Evolutionary conservation across 2,329 filamentous ascomycete genomes (phyloP).

Genomic region (Ophiostoma sp.): DNA sequence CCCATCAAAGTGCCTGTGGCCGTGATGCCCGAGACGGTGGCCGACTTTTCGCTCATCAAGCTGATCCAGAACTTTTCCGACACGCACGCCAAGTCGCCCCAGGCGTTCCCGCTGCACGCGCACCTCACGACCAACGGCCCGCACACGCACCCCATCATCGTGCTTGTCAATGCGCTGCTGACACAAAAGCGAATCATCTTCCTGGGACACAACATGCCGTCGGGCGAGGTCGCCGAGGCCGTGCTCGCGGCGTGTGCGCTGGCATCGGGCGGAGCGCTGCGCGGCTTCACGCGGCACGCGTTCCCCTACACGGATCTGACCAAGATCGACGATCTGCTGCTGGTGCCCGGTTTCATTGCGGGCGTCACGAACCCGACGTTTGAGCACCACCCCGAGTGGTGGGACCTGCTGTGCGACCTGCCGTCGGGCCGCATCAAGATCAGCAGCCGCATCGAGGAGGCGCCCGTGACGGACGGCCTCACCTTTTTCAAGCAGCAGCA

Average conservation of each 20-base stretch:
- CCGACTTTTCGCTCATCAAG: conserved; percentile 95
- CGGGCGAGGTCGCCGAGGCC: conserved; percentile 94
- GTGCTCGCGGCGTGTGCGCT: conserved; percentile 94
- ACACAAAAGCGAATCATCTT: conserved; percentile 97
- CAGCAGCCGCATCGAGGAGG: conserved; percentile 76
- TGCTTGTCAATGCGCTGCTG: conserved; percentile 87
- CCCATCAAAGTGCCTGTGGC: conserved; percentile 95
- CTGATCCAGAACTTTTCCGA: conserved; percentile 91
- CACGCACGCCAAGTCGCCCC: conserved; percentile 72
- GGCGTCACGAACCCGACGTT: conserved; percentile 97
- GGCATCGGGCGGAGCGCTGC: conserved; percentile 82
- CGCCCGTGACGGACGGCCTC: conserved; percentile 76
- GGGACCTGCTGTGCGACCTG: conserved; percentile 92
- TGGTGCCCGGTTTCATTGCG: conserved; percentile 94
- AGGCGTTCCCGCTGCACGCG: conserved; percentile 79
- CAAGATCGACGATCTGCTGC: conserved; percentile 92
- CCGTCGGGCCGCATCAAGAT: conserved; percentile 92
- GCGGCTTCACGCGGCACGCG: conserved; percentile 90
- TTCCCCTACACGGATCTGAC: conserved; percentile 98
- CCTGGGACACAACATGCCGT: conserved; percentile 88
- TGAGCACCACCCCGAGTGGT: conserved; percentile 92
- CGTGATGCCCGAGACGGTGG: conserved; percentile 89
- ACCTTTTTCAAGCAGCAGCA: conserved; percentile 82
- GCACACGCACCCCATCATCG: conserved; percentile 87
- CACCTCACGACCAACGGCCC: conserved; percentile 90